phyloP scores from a whole-genome alignment of 495 filamentous ascomycete genomes.

The Tuber melanosporum region DNA sequence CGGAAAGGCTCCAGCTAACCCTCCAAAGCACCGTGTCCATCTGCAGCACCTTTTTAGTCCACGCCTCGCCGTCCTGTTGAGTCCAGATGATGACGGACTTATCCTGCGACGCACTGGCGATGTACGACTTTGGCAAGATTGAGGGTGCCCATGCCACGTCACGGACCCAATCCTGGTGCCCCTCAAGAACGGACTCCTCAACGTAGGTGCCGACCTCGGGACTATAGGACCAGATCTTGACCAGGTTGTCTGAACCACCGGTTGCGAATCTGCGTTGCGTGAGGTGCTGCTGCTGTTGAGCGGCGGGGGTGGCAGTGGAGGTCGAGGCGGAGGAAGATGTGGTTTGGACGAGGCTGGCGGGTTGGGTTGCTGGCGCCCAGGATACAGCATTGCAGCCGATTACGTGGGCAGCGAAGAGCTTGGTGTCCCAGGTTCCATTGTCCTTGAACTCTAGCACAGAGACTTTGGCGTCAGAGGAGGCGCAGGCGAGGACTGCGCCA shows the following conservation, averaged over 20 bases:
- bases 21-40: conserved; percentile 91
- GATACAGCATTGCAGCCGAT: conserved; percentile 89
- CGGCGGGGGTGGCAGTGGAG: conserved; percentile 47
- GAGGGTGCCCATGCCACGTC: conserved; percentile 96
- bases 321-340: conserved; percentile 55
- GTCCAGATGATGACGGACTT: conserved; percentile 98
- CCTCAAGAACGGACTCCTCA: conserved; percentile 52
- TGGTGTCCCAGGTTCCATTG: conserved; percentile 72
- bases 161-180: conserved; percentile 95
- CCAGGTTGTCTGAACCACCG: conserved; percentile 82
- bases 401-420: conserved; percentile 84
- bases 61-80: conserved; percentile 46
- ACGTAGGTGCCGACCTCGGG: conserved; percentile 53
- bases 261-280: conserved; percentile 72
- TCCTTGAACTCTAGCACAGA: conserved; percentile 93
- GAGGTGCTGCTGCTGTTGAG: conserved; percentile 3
- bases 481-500: conserved; percentile 89
- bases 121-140: conserved; percentile 88
- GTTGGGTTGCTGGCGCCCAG: conserved; percentile 78
- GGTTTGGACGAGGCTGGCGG: conserved; percentile 63
- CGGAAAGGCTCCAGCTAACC: conserved; percentile 95
- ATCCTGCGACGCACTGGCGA: conserved; percentile 89
- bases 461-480: conserved; percentile 86
- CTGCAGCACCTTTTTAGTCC: conserved; percentile 72
- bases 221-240: conserved; percentile 77